Evolutionary conservation across 495 filamentous ascomycete genomes (phyloP).

Genomic region (Pseudevernia furfuracea): DNA sequence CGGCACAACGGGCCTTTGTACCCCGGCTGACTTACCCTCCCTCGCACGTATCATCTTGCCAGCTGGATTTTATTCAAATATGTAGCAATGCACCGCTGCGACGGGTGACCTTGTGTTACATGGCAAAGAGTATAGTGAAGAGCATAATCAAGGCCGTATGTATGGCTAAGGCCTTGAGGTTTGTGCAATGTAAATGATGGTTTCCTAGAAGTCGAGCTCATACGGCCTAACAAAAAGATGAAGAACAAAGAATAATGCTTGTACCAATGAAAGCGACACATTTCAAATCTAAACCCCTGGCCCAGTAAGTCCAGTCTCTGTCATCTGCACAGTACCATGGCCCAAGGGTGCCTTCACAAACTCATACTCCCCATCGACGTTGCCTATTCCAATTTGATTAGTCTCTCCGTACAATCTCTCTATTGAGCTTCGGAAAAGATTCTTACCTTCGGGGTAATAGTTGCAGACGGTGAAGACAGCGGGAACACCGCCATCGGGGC

Average conservation of each 20-base stretch:
- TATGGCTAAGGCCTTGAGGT: not conserved
- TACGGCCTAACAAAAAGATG: not conserved
- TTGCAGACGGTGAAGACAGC: conserved; percentile 80
- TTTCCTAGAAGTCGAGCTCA: not conserved
- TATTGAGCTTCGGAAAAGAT: not conserved
- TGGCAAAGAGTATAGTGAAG: not conserved
- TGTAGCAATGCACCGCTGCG: not conserved
- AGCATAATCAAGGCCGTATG: not conserved
- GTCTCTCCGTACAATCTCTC: not conserved
- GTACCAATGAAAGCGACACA: not conserved
- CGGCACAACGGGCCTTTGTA: not conserved
- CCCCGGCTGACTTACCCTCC: not conserved
- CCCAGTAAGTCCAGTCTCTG: not conserved
- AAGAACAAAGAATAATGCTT: not conserved
- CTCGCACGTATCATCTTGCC: not conserved
- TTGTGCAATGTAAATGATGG: not conserved
- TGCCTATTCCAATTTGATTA: not conserved
- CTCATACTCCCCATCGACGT: not conserved
- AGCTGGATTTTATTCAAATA: not conserved
- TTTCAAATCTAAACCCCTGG: not conserved
- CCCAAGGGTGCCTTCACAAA: not conserved
- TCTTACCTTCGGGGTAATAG: conserved; percentile 62
- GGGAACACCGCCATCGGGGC: conserved; percentile 41
- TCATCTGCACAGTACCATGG: not conserved
- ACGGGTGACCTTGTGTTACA: not conserved